These are phyloP conservation scores for Penicillium janthinellum DNA, from an alignment of 2,329 filamentous ascomycete species.

Conservation along the genomic window DNA sequence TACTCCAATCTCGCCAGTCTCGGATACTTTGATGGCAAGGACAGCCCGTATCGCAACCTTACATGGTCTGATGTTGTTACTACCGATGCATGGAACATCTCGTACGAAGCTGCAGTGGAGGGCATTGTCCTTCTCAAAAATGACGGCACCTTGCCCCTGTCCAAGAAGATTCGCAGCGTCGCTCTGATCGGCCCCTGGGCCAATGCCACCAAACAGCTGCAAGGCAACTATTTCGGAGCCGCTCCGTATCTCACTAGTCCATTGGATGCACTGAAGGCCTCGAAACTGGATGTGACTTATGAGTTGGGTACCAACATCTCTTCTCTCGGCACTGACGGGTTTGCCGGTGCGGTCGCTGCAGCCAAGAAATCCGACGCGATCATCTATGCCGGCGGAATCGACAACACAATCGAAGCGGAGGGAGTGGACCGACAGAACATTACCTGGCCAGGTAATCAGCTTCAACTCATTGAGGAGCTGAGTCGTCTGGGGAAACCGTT, in stretches of 20 bases:
- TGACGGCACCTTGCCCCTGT: slow-evolving; percentile 51
- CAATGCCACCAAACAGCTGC: slow-evolving; percentile 59
- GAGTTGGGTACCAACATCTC: slow-evolving; percentile 42
- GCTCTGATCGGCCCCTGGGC: slow-evolving; percentile 63
- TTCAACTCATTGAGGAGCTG: slow-evolving; percentile 44
- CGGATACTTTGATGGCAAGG: slow-evolving; percentile 56
- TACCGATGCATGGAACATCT: slow-evolving; percentile 56
- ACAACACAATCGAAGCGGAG: slow-evolving; percentile 47
- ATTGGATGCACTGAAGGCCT: slow-evolving; percentile 53
- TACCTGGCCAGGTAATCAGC: slow-evolving; percentile 47
- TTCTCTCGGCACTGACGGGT: slow-evolving; percentile 32
- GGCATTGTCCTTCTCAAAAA: slow-evolving; percentile 57
- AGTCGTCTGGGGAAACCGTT: slow-evolving; percentile 41
- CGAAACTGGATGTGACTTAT: slow-evolving; percentile 51
- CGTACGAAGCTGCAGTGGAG: slow-evolving; percentile 55
- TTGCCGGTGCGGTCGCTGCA: slow-evolving; percentile 37
- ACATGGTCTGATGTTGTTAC: slow-evolving; percentile 59
- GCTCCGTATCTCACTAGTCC: slow-evolving; percentile 60
- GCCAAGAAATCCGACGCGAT: slow-evolving; percentile 41
- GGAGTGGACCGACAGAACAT: slow-evolving; percentile 44
- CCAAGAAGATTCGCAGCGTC: slow-evolving; percentile 43
- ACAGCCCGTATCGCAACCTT: slow-evolving; percentile 53
- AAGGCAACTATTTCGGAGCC: slow-evolving; percentile 61
- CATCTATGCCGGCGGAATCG: slow-evolving; percentile 47
- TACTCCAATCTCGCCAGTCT: slow-evolving; percentile 54